Base-by-base conservation (phyloP, 306 rosid genomes). In the Acacia confusa region DNA sequence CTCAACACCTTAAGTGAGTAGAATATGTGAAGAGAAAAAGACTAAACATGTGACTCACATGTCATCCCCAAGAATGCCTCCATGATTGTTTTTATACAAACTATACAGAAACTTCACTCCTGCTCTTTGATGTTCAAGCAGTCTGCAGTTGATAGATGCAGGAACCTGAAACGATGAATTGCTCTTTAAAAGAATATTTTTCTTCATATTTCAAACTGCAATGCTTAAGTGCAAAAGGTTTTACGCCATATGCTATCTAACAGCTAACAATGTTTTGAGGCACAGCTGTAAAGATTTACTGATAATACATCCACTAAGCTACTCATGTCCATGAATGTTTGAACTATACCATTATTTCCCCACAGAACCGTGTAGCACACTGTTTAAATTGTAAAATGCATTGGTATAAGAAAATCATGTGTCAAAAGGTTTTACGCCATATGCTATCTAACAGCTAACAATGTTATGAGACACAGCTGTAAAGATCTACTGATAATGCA, bases 31-130 rank as follows among this genome's bases (percentile, higher is more conserved):
- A 44, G 48, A 20, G 53, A 20, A 53, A 71, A 32, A 16, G 47
- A 30, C 41, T 50, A 86, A 95, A 75, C 50, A 17, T 58, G 67
- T 53, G 73, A 85, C 92, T 85, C 80, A 95, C 99, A 95, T 95
- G 90, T 95, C 97, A 87, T 95, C 99, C 75, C 97, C 99, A 87
- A 95, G 99, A 77, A 95, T 83, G 71, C 99, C 99, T 63, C 99
- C 99, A 83, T 87, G 97, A 70, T 90, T 93, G 75, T 91, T 91
- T 90, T 90, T 91, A 86, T 89, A 92, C 80, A 95, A 80, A 78
- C 81, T 86, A 79, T 90, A 91, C 57, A 95, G 72, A 89, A 95
- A 95, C 82, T 80, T 84, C 63, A 95, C 97, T 45, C 97, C 97
- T 78, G 41, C 93, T 72, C 97, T 89, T 81, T 95, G 99, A 84